Percentiles rank a stretch among this genome's conserved stretches.
Conservation (phyloP, 306 rosid species). For the Corylus americana region DNA sequence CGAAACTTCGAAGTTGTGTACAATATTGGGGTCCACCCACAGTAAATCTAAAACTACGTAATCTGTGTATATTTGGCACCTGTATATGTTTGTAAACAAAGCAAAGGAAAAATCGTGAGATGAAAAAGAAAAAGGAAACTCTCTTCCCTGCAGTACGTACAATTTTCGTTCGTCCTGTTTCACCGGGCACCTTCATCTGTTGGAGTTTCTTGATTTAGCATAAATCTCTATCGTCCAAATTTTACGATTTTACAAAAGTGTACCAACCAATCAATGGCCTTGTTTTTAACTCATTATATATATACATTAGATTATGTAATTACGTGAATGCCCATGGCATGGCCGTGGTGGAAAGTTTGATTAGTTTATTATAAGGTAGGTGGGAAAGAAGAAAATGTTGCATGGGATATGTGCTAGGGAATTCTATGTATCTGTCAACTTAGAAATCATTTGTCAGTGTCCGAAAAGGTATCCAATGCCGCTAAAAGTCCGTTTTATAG, state of each 20-base stretch:
- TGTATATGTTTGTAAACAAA: no score
- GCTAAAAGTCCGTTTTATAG: slow-evolving; percentile 1
- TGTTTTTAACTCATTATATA: no score
- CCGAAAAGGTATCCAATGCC: slow-evolving; percentile 29
- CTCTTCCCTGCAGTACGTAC: neutral
- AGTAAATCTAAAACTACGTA: neutral
- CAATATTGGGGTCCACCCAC: no score
- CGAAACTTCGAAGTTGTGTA: neutral
- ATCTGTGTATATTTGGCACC: neutral
- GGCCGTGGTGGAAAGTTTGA: neutral
- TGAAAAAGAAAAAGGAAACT: neutral
- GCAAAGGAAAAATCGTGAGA: no score
- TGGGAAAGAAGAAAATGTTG: neutral
- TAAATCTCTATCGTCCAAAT: neutral
- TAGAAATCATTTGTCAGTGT: slow-evolving; percentile 7
- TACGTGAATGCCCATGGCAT: neutral
- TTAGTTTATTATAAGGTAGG: neutral
- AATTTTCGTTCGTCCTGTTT: neutral
- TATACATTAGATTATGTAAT: no score
- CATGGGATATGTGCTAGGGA: neutral
- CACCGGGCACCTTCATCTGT: neutral
- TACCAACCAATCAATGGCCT: neutral
- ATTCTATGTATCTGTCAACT: neutral
- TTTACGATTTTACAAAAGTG: neutral
- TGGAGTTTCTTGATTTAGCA: neutral